phyloP scores from a whole-genome alignment of 1,284 basidiomycete species.

The Naganishia cerealis region DNA sequence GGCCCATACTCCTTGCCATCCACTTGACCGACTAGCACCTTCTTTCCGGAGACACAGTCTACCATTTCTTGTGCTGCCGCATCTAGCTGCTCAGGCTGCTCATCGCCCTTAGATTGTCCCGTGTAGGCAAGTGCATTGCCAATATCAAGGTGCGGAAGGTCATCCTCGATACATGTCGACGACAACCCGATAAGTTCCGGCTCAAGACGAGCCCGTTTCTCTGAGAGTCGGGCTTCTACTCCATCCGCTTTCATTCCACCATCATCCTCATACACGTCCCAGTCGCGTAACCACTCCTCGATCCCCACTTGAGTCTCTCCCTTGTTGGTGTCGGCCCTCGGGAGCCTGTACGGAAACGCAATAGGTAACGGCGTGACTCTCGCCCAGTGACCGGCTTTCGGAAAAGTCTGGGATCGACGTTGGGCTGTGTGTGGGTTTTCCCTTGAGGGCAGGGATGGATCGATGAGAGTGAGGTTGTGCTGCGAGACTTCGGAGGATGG shows the following conservation, averaged over 20 bases:
- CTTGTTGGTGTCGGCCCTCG: slow-evolving; percentile 53
- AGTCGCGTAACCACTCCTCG: slow-evolving; percentile 65
- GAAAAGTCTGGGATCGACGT: slow-evolving; percentile 39
- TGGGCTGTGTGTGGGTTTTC: slow-evolving; percentile 45
- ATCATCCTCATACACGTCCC: slow-evolving; percentile 46
- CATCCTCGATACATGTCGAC: slow-evolving; percentile 67
- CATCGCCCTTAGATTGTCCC: slow-evolving; percentile 58
- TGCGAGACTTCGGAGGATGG: slow-evolving; percentile 38
- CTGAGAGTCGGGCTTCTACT: slow-evolving; percentile 36
- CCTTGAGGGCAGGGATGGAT: slow-evolving; percentile 6
- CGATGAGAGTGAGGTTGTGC: slow-evolving; percentile 15
- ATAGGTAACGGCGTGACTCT: slow-evolving; percentile 78
- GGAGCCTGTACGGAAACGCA: slow-evolving; percentile 80
- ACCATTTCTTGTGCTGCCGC: slow-evolving; percentile 67
- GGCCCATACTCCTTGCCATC: slow-evolving; percentile 67
- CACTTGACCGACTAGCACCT: slow-evolving; percentile 61
- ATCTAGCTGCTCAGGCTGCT: slow-evolving; percentile 47
- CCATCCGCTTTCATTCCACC: slow-evolving; percentile 59
- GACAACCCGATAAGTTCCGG: slow-evolving; percentile 68
- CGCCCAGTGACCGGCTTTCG: slow-evolving; percentile 66
- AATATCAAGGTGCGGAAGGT: slow-evolving; percentile 79
- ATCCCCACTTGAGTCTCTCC: slow-evolving; percentile 62
- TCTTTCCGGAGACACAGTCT: slow-evolving; percentile 75
- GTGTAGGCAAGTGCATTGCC: slow-evolving; percentile 70
- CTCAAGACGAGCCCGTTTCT: slow-evolving; percentile 36